A percentile compares a stretch with the other conserved stretches of the same genome.
These are phyloP conservation scores for Botrytis medusae DNA, from an alignment of 2,329 filamentous ascomycete species.

Conservation along the genomic window DNA sequence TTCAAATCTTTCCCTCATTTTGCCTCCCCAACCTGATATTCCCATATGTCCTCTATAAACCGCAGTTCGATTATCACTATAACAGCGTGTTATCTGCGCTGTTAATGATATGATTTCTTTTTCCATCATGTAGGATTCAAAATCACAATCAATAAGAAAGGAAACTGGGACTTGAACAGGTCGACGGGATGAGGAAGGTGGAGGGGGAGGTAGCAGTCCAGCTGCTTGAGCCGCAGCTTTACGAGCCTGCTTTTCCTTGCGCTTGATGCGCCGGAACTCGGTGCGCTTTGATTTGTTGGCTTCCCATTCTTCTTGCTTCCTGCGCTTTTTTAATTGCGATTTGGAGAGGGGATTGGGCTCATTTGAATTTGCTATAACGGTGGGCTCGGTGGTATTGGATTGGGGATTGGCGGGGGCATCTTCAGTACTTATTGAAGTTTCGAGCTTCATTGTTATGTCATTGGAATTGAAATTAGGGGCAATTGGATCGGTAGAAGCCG, in stretches of 20 bases:
- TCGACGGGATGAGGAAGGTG: slow-evolving; percentile 20
- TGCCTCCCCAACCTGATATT: slow-evolving; percentile 75
- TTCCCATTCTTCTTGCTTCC: slow-evolving; percentile 73
- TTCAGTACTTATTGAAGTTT: background rate
- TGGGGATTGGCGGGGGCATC: slow-evolving; percentile 7
- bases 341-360: slow-evolving; percentile 62
- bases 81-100: slow-evolving; percentile 81
- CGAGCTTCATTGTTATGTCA: background rate
- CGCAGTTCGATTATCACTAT: slow-evolving; percentile 79
- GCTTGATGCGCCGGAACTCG: slow-evolving; percentile 52
- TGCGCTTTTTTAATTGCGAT: slow-evolving; percentile 78
- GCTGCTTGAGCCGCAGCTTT: slow-evolving; percentile 48
- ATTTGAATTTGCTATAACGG: background rate
- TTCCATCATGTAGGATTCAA: slow-evolving; percentile 85
- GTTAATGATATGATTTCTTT: slow-evolving; percentile 81
- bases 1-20: slow-evolving; percentile 77
- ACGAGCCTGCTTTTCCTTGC: slow-evolving; percentile 50
- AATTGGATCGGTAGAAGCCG: background rate
- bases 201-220: slow-evolving; percentile 27
- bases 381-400: background rate
- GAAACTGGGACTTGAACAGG: slow-evolving; percentile 68
- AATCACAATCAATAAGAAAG: slow-evolving; percentile 86
- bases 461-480: background rate
- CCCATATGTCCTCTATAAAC: slow-evolving; percentile 69
- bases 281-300: slow-evolving; percentile 62